Base-by-base conservation (phyloP, 192 early-diverging fungal genomes). In the Backusella westeae region DNA sequence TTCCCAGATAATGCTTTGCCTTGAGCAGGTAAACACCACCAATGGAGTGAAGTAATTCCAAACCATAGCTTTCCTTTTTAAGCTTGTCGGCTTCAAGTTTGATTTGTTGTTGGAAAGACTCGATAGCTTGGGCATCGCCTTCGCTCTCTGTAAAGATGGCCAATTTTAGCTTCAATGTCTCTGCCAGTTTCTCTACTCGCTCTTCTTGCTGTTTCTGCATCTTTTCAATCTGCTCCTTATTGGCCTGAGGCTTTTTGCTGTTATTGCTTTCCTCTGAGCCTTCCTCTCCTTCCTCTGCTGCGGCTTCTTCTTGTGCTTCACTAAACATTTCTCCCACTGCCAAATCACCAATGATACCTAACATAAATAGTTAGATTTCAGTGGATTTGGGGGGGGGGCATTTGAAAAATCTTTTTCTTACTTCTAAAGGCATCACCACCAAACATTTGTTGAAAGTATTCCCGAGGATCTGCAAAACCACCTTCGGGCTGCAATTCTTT, bases 391-490 rank as follows among this genome's bases (percentile, higher is more conserved):
- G 29, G 84, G 80, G 83, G 29, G 32, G 32, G 32, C 23, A 34
- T 26, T 23, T 49, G 4, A 21, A 1, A 19, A 49, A 32, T 32
- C 32, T 3, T 39, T 68, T 38, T 68, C 19, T 38, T 79, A 83
- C 81, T 56, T 73, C 72, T 56, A 44, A 83, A 97, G 42, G 90
- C 89, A 83, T 95, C 95, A 35, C 94, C 94, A 71, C 96, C 96
- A 89, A 97, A 97, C 77, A 92, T 89, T 86, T 94, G 90, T 75
- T 86, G 89, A 80, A 97, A 96, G 85, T 95, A 95, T 77, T 91
- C 91, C 38, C 88, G 84, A 21, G 95, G 93, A 75, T 97, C 94
- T 32, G 90, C 79, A 32, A 85, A 81, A 2, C 86, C 84, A 56
- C 78, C 78, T 14, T 83, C 86, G 15, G 88, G 82, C 3, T 75